Evolutionary conservation across 192 early-diverging fungal genomes (phyloP), one percentile per base, ranked within the genome.

Genomic region (Podila verticillata): DNA sequence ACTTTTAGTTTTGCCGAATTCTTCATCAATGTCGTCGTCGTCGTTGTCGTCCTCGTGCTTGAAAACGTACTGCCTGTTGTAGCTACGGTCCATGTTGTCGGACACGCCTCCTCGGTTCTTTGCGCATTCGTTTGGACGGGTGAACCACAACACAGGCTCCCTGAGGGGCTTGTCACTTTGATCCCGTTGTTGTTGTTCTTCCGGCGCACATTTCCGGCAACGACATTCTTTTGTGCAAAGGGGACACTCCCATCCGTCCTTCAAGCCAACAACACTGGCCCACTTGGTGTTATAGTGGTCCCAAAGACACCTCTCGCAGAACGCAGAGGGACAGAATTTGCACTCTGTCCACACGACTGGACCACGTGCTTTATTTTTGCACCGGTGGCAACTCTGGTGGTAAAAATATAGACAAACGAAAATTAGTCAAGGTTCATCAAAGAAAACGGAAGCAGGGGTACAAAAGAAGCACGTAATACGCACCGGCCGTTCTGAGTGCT

Each of bases 251-350:
- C 75, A 79, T 12, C 30, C 56, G 4, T 26, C n/a, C 13, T 13
- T 39, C 12, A 58, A 39, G 0, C 7, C 15, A 3, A 6, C 75
- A 10, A 72, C 34, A 7, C 72, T 60, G 3, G 20, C 39, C 75
- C 75, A 79, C 7, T 57, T 44, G 32, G 34, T 34, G 28, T 63
- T 26, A 29, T 79, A 31, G 13, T 63, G 17, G n/a, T 28, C n/a
- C 24, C 58, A 67, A 9, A 79, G 64, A 57, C 75, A 79, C 12
- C 4, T 5, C 29, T 79, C 75, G 26, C 75, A 79, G n/a, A 63
- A 72, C 0, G 24, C 17, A 4, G 47, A 1, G 0, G 20, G 9
- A 47, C 74, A 78, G 22, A 17, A 31, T 8, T 57, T 39, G 28
- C 74, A 78, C 4, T 29, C 12, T 44, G 31, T 19, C 1, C 39